Evolutionary conservation across 208 protist genomes (phyloP).

Genomic region (Crithidia fasciculata): DNA sequence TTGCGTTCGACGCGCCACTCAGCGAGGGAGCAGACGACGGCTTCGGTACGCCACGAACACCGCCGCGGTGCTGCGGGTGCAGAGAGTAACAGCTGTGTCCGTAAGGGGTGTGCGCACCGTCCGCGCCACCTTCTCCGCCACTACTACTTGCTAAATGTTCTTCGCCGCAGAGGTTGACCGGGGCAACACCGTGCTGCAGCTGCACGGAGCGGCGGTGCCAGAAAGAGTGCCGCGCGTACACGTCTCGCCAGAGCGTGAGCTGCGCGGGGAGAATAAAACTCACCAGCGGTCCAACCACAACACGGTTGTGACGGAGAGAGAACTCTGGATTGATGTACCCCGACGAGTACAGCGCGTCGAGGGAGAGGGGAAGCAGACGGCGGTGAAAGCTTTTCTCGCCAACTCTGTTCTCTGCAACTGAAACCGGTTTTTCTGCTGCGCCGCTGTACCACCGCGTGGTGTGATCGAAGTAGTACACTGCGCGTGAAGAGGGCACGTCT

Average conservation of each 20-base stretch:
- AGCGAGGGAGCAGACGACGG: background rate
- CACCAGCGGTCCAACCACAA: constrained; percentile 54
- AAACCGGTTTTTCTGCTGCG: background rate
- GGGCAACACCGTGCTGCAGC: constrained; percentile 33
- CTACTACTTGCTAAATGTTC: too few species aligned
- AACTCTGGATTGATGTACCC: constrained; percentile 63
- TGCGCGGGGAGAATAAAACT: constrained; percentile 34
- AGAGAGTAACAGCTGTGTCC: too few species aligned
- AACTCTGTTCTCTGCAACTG: background rate
- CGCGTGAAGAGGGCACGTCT: background rate
- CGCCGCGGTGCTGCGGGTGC: too few species aligned
- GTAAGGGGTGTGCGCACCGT: too few species aligned
- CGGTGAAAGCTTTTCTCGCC: constrained; percentile 15
- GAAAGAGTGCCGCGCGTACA: constrained; percentile 56
- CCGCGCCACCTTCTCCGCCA: too few species aligned
- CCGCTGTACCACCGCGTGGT: constrained; percentile 19
- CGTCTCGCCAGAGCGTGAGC: constrained; percentile 42
- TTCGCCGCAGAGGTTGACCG: background rate
- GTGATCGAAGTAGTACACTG: constrained; percentile 27
- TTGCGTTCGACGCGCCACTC: background rate
- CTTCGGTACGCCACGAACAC: background rate
- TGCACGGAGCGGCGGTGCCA: constrained; percentile 28
- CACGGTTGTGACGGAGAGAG: constrained; percentile 48
- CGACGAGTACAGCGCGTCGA: constrained; percentile 48
- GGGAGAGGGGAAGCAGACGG: constrained; percentile 45